Percentiles rank a stretch among this genome's conserved stretches.
phyloP scores from a whole-genome alignment of 352 stramenopile species.

The Phytophthora citrophthora region DNA sequence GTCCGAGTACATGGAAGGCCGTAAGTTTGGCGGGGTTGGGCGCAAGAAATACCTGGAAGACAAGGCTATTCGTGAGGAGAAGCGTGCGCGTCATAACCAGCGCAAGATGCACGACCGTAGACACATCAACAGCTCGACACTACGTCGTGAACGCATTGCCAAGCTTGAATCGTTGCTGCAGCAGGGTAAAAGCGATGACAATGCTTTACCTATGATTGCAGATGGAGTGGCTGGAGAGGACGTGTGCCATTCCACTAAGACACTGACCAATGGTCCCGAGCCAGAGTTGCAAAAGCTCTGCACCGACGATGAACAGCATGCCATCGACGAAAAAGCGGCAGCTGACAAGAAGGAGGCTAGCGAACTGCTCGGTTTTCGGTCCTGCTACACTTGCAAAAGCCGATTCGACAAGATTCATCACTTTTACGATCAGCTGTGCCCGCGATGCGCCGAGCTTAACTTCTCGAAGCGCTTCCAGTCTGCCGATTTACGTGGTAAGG shows the following conservation, averaged over 20 bases:
- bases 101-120: conserved; percentile 92
- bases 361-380: conserved; percentile 83
- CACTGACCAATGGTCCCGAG: conserved; percentile 27
- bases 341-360: conserved; percentile 64
- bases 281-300: conserved; percentile 64
- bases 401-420: conserved; percentile 96
- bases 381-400: conserved; percentile 97
- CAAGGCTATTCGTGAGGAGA: conserved; percentile 87
- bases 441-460: conserved; percentile 93
- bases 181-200: conserved; percentile 71
- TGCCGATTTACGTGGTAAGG: conserved; percentile 86
- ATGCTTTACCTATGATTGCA: conserved; percentile 85
- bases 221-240: conserved; percentile 89
- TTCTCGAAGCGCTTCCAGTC: conserved; percentile 95
- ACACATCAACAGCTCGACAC: conserved; percentile 92
- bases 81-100: conserved; percentile 83
- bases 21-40: conserved; percentile 84
- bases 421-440: conserved; percentile 97
- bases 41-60: conserved; percentile 91
- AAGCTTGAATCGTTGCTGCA: conserved; percentile 91
- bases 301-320: conserved; percentile 56
- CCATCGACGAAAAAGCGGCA: conserved; percentile 54
- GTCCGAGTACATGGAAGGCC: conserved; percentile 78
- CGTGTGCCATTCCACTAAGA: conserved; percentile 55
- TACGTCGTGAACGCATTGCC: conserved; percentile 91